Evolutionary conservation across 1,284 basidiomycete genomes (phyloP).

Genomic region (Laetiporus sulphureus): DNA sequence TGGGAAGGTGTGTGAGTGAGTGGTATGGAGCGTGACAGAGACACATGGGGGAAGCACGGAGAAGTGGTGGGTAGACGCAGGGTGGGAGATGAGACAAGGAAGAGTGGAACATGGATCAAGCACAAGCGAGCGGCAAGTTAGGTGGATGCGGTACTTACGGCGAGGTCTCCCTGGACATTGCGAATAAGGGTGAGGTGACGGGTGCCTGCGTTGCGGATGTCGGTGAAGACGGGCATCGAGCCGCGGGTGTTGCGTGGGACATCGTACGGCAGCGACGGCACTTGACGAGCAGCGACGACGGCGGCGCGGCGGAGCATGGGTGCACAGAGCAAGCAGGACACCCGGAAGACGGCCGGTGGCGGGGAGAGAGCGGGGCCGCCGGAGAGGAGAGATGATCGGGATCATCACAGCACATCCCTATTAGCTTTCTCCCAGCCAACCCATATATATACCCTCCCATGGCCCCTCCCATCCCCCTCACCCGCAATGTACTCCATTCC

Average conservation of each 20-base stretch:
- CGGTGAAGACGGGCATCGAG: constrained; percentile 65
- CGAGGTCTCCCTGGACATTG: constrained; percentile 39
- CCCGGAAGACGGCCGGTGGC: constrained; percentile 3
- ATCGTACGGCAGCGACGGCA: constrained; percentile 39
- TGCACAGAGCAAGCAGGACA: too few species aligned
- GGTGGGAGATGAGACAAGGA: not conserved
- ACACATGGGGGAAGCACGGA: too few species aligned
- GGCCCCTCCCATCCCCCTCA: constrained; percentile 1
- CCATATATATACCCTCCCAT: not conserved
- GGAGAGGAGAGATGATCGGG: not conserved
- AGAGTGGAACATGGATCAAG: not conserved
- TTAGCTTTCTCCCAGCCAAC: not conserved
- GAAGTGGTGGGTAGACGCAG: not conserved
- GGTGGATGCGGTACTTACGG: constrained; percentile 26
- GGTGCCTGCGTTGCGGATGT: constrained; percentile 57
- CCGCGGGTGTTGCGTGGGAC: constrained; percentile 58
- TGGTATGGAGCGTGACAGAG: too few species aligned
- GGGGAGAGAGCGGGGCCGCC: not conserved
- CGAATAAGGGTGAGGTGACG: constrained; percentile 42
- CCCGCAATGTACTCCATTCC: not conserved
- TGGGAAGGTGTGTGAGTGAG: constrained; percentile 5
- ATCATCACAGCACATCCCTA: too few species aligned
- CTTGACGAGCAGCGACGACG: constrained; percentile 6
- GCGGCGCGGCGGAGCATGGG: too few species aligned
- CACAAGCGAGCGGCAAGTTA: constrained; percentile 7